Evolutionary conservation across 371 early-diverging fungal species (phyloP).

Genomic region (Apophysomyces trapeziformis): DNA sequence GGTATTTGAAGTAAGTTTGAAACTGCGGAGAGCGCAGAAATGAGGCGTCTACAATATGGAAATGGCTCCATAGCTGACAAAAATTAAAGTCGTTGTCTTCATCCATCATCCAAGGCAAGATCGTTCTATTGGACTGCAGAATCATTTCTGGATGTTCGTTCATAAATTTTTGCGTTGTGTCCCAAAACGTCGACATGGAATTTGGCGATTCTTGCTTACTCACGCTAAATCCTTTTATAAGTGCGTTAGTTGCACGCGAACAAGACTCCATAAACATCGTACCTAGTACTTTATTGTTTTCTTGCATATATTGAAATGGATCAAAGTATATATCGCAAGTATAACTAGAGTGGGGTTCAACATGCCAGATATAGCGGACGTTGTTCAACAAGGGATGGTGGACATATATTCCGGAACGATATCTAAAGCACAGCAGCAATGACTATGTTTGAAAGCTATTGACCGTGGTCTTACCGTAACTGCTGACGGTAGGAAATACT

Average conservation of each 20-base stretch:
- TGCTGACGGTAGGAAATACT: slow-evolving; percentile 30
- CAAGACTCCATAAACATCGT: not conserved
- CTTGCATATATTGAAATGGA: slow-evolving; percentile 83
- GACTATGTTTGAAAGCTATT: not conserved
- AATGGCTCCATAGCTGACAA: slow-evolving; percentile 78
- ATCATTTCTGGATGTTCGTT: slow-evolving; percentile 13
- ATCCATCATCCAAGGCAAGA: slow-evolving; percentile 40
- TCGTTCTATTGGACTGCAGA: slow-evolving; percentile 19
- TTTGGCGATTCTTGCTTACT: slow-evolving; percentile 18
- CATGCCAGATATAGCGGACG: slow-evolving; percentile 93
- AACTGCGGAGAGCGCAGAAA: slow-evolving; percentile 79
- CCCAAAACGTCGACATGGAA: slow-evolving; percentile 22
- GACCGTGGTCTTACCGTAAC: slow-evolving; percentile 24
- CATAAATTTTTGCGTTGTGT: slow-evolving; percentile 24
- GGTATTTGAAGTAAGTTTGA: slow-evolving; percentile 73
- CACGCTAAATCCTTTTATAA: slow-evolving; percentile 21
- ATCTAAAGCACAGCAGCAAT: slow-evolving; percentile 40
- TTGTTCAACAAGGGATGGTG: slow-evolving; percentile 75
- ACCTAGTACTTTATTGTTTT: slow-evolving; percentile 82
- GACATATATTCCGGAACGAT: slow-evolving; percentile 87
- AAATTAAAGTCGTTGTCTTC: slow-evolving; percentile 50
- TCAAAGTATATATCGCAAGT: slow-evolving; percentile 87
- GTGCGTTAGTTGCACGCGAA: not conserved
- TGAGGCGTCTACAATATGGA: slow-evolving; percentile 72
- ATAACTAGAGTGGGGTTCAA: slow-evolving; percentile 90